Evolutionary conservation across 306 rosid genomes (phyloP).

Genomic region (Chamaecrista fasciculata): DNA sequence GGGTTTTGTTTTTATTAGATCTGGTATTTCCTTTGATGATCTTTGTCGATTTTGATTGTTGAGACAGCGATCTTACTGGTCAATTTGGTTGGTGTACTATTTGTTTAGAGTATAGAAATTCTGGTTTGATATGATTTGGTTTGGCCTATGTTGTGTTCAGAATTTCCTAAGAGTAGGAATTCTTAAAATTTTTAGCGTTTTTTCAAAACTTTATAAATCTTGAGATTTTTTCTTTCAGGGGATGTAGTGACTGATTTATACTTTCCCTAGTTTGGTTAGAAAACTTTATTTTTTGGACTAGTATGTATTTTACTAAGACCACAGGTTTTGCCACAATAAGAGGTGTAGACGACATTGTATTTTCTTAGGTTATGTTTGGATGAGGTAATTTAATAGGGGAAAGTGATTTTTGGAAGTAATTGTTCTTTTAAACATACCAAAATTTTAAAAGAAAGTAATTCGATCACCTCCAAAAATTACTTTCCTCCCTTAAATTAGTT

Average conservation of each 20-base stretch:
- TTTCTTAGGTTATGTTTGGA: too few species aligned
- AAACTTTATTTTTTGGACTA: not conserved
- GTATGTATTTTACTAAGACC: not conserved
- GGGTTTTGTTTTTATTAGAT: constrained; percentile 45
- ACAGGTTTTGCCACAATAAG: not conserved
- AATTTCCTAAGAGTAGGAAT: too few species aligned
- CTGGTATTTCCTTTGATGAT: constrained; percentile 35
- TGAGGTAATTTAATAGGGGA: too few species aligned
- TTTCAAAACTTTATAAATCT: not conserved
- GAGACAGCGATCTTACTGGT: constrained; percentile 22
- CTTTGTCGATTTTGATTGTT: constrained; percentile 14
- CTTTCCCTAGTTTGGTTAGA: not conserved
- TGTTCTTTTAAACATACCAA: too few species aligned
- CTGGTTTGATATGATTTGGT: constrained; percentile 22
- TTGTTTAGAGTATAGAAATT: constrained; percentile 8
- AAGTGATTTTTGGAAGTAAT: too few species aligned
- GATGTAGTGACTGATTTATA: not conserved
- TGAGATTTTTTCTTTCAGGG: not conserved
- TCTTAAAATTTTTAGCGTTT: not conserved
- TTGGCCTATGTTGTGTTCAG: not conserved
- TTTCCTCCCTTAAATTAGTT: too few species aligned
- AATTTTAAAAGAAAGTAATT: too few species aligned
- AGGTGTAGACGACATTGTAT: not conserved
- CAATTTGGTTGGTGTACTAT: not conserved
- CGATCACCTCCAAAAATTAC: too few species aligned